phyloP scores from a whole-genome alignment of 352 stramenopile species.

The Vaucheria bursata region DNA sequence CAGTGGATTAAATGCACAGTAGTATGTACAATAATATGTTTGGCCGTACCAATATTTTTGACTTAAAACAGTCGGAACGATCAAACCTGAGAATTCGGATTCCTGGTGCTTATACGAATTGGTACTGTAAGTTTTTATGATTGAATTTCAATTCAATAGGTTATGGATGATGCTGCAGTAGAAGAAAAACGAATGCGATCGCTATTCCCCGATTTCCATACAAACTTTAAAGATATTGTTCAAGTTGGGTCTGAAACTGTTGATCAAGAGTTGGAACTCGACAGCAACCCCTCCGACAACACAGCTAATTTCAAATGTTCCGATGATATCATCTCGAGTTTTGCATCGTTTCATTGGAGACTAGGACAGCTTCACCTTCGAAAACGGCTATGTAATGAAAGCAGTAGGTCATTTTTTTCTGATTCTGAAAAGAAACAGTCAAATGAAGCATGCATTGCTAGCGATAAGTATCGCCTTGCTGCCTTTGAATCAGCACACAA shows the following conservation, averaged over 20 bases:
- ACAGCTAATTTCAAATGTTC: neutral
- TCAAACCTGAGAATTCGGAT: too few species aligned
- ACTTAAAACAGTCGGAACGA: too few species aligned
- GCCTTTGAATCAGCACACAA: slow-evolving; percentile 23
- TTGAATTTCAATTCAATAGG: slow-evolving; percentile 22
- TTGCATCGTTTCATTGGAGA: slow-evolving; percentile 2
- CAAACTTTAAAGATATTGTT: slow-evolving; percentile 53
- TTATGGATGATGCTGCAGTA: slow-evolving; percentile 40
- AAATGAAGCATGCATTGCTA: too few species aligned
- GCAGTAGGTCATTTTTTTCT: too few species aligned
- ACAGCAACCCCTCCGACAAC: neutral
- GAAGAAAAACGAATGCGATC: slow-evolving; percentile 72
- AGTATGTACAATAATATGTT: too few species aligned
- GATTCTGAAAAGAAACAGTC: too few species aligned
- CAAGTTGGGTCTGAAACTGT: slow-evolving; percentile 25
- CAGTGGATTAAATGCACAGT: too few species aligned
- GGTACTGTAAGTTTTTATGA: too few species aligned
- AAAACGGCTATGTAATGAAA: neutral
- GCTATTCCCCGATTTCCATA: slow-evolving; percentile 82
- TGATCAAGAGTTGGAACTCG: neutral
- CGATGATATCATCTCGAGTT: slow-evolving; percentile 15
- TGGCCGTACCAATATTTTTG: too few species aligned
- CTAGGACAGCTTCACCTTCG: neutral
- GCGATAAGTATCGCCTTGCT: neutral
- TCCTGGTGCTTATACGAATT: too few species aligned